Conservation (phyloP, 2,329 filamentous ascomycete genomes). For the Fusarium sambucinum region DNA sequence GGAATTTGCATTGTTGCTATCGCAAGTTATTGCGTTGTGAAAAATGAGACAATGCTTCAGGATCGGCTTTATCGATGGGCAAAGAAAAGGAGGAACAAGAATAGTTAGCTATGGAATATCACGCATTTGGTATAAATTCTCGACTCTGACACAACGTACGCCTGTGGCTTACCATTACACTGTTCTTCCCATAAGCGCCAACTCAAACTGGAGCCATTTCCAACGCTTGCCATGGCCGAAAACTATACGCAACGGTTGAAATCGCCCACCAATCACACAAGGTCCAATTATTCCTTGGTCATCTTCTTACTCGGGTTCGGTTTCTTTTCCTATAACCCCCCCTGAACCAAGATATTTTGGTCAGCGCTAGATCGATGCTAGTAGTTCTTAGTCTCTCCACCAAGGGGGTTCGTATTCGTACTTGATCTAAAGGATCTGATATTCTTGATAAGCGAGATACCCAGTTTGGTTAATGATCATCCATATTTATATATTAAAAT, state of each 20-base stretch:
- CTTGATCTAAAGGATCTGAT: not conserved
- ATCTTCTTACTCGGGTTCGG: not conserved
- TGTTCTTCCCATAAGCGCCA: not conserved
- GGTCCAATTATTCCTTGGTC: not conserved
- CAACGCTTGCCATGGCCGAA: not conserved
- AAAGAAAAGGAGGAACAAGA: not conserved
- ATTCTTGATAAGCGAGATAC: slow-evolving; percentile 3
- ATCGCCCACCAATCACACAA: not conserved
- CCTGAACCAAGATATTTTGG: not conserved
- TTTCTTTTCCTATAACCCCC: not conserved
- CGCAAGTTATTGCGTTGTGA: not conserved
- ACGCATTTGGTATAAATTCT: too few relatives aligned
- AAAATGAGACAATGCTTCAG: not conserved
- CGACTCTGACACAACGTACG: not conserved
- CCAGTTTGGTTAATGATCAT: not conserved
- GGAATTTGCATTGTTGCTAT: not conserved
- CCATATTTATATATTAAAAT: not conserved
- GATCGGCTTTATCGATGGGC: too few relatives aligned
- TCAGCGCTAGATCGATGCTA: not conserved
- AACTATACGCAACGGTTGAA: not conserved
- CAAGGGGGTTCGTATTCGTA: slow-evolving; percentile 30
- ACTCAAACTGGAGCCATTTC: not conserved
- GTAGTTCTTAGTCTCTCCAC: slow-evolving; percentile 1
- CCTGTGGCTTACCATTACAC: not conserved
- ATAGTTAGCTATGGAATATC: not conserved